These are phyloP conservation scores for Calonectria multiphialidica DNA, from an alignment of 2,329 filamentous ascomycete species.

Conservation along the genomic window DNA sequence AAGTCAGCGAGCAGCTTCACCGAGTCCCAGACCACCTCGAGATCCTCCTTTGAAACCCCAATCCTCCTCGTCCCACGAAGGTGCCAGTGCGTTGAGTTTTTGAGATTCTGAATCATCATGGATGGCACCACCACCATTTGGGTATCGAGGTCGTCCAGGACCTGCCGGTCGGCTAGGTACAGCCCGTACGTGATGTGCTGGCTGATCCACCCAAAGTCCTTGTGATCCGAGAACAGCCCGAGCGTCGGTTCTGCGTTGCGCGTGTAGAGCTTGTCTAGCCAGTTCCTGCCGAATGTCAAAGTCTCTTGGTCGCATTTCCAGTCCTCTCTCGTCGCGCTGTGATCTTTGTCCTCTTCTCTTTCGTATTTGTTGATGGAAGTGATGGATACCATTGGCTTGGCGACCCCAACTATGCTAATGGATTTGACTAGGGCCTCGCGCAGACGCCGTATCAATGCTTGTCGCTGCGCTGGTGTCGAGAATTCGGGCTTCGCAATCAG, in stretches of 20 bases:
- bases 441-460: neutral
- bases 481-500: neutral
- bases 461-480: neutral
- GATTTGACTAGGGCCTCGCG: neutral
- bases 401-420: neutral
- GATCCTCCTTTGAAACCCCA: neutral
- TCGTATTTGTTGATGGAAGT: neutral
- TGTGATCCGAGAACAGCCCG: slow-evolving; percentile 51
- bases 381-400: neutral
- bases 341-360: neutral
- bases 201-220: slow-evolving; percentile 62
- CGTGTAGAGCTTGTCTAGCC: neutral
- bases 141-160: slow-evolving; percentile 66
- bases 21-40: neutral
- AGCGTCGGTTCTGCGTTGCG: slow-evolving; percentile 24
- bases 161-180: slow-evolving; percentile 67
- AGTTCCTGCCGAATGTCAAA: neutral
- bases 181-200: slow-evolving; percentile 69
- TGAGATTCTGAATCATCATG: slow-evolving; percentile 70
- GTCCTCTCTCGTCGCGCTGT: neutral
- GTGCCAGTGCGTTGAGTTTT: slow-evolving; percentile 67
- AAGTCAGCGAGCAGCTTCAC: neutral
- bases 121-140: slow-evolving; percentile 65
- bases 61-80: slow-evolving; percentile 40
- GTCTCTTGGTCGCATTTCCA: neutral